A percentile compares a stretch with the other conserved stretches of the same genome.
These are phyloP conservation scores for Ophiostoma fasciatum DNA, from an alignment of 2,329 filamentous ascomycete species.

Conservation along the genomic window DNA sequence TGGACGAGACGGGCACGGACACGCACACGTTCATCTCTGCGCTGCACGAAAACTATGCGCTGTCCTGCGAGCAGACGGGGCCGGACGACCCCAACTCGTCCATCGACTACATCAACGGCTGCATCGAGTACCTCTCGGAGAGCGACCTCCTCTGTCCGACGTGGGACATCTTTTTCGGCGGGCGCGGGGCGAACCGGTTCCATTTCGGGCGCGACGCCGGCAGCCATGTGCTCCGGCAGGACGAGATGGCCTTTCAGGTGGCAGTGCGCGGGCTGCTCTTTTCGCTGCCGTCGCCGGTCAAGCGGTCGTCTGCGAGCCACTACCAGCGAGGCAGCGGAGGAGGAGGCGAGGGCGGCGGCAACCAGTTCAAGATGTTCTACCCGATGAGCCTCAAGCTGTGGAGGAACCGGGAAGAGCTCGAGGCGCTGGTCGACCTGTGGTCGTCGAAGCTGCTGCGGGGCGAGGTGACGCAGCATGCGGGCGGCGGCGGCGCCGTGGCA, in stretches of 20 bases:
- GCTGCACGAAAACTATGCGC: conserved; percentile 62
- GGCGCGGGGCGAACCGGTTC: conserved; percentile 22
- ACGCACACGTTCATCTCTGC: conserved; percentile 33
- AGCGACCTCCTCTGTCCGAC: conserved; percentile 73
- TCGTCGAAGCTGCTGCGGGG: conserved; percentile 45
- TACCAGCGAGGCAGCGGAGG: conserved; percentile 8
- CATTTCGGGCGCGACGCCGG: conserved; percentile 39
- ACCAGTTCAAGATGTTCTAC: conserved; percentile 83
- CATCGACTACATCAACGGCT: conserved; percentile 68
- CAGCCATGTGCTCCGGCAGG: conserved; percentile 69
- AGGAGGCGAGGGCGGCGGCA: conserved; percentile 27
- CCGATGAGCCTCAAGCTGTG: conserved; percentile 73
- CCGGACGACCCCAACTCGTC: conserved; percentile 41
- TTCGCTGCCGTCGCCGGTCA: conserved; percentile 73
- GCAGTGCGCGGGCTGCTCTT: conserved; percentile 79
- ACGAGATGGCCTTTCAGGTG: conserved; percentile 87
- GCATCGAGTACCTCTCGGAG: conserved; percentile 73
- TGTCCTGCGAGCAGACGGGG: conserved; percentile 56
- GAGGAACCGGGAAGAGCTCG: conserved; percentile 69
- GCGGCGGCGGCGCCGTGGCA: conserved; percentile 9
- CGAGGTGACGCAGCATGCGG: conserved; percentile 38
- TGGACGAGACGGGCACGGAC: conserved; percentile 88
- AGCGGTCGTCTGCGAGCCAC: conserved; percentile 43
- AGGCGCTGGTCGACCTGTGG: conserved; percentile 57
- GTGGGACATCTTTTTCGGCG: conserved; percentile 51